A percentile compares a stretch with the other conserved stretches of the same genome.
These are phyloP conservation scores for Lipomyces yamadae DNA, from an alignment of 805 yeast species.

Conservation along the genomic window DNA sequence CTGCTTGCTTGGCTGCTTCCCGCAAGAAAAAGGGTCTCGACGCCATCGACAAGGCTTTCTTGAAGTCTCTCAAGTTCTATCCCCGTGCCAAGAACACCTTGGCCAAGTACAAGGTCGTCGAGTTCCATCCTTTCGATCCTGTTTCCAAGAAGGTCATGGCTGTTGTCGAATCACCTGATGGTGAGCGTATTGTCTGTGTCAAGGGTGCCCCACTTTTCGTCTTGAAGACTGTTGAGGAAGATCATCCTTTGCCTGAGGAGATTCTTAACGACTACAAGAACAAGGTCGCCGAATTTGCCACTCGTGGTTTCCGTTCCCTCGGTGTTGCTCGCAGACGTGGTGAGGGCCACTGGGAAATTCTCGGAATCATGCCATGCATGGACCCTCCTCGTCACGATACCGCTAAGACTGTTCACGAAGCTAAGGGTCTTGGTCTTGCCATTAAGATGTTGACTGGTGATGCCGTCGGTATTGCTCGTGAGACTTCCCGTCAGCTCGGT, in stretches of 20 bases:
- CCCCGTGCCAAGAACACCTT: conserved; percentile 93
- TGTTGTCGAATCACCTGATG: conserved; percentile 92
- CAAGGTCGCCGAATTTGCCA: conserved; percentile 96
- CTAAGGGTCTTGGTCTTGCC: conserved; percentile 87
- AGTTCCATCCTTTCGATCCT: conserved; percentile 97
- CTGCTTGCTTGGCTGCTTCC: conserved; percentile 97
- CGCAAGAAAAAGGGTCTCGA: conserved; percentile 98
- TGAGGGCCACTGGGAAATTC: conserved; percentile 97
- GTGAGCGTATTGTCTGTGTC: conserved; percentile 93
- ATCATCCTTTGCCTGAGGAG: conserved; percentile 94
- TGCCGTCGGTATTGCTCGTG: conserved; percentile 98
- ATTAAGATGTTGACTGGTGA: conserved; percentile 99
- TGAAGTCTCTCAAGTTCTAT: conserved; percentile 82
- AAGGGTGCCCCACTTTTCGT: conserved; percentile 99
- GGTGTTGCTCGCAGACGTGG: conserved; percentile 99
- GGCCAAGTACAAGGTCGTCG: conserved; percentile 90
- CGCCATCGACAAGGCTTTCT: conserved; percentile 96
- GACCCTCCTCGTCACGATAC: conserved; percentile 99
- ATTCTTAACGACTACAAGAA: conserved; percentile 92
- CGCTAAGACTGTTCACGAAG: conserved; percentile 91
- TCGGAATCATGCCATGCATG: conserved; percentile 98
- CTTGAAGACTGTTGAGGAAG: conserved; percentile 94
- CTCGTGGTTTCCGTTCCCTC: conserved; percentile 97
- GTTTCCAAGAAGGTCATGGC: conserved; percentile 97
- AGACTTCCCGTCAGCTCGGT: conserved; percentile 97